Evolutionary conservation across 139 green algal species (phyloP).

Genomic region (Ettlia oleoabundans): DNA sequence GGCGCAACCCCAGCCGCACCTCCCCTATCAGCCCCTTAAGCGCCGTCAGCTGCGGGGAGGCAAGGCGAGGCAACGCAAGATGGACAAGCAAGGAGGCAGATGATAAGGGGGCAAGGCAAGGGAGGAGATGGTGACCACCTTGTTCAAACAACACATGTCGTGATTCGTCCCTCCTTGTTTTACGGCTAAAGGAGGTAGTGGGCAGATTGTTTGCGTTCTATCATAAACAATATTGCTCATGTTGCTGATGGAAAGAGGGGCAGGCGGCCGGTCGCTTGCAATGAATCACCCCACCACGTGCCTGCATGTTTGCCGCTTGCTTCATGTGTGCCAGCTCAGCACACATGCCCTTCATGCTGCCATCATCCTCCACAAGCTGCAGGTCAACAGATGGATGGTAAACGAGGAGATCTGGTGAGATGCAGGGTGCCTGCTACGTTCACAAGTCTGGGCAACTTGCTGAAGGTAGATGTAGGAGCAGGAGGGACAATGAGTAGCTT

Average conservation of each 20-base stretch:
- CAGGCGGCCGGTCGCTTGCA: background rate
- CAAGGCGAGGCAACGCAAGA: background rate
- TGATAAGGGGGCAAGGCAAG: background rate
- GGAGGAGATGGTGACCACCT: no score
- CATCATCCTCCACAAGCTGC: conserved; percentile 32
- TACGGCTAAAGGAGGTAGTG: no score
- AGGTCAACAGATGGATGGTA: no score
- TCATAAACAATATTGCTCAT: no score
- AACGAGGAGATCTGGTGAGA: no score
- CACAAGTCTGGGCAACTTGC: no score
- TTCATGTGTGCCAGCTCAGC: conserved; percentile 52
- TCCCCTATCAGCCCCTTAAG: conserved; percentile 61
- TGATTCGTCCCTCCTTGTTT: no score
- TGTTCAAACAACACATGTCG: no score
- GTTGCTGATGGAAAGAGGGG: background rate
- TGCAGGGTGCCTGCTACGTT: no score
- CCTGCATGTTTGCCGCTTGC: conserved; percentile 67
- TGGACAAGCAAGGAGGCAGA: background rate
- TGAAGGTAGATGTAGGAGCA: conserved; percentile 17
- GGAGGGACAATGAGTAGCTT: background rate
- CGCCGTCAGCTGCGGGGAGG: conserved; percentile 50
- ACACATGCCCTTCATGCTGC: conserved; percentile 46
- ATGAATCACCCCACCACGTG: background rate
- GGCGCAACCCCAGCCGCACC: conserved; percentile 49
- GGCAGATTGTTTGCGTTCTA: no score